Evolutionary conservation across 495 filamentous ascomycete genomes (phyloP), one percentile per base, ranked within the genome.

Genomic region (Trichoderma parareesei): DNA sequence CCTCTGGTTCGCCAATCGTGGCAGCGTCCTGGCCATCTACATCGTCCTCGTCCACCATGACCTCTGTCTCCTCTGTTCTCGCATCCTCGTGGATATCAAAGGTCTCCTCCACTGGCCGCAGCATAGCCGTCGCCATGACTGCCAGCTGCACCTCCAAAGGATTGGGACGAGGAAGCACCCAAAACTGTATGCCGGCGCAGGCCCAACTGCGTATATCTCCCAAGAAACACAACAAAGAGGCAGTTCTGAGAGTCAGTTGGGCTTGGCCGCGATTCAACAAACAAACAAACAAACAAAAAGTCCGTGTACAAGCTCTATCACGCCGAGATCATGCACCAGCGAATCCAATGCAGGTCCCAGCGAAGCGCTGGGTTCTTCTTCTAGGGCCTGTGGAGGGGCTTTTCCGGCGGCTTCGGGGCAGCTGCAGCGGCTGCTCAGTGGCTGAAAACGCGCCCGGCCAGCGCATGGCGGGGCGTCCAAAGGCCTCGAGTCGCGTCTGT

Each of bases 81-180:
- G 67, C 69, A 67, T 77, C 74, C 41, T 79, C 74, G 64, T 80
- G 78, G 38, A 78, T 79, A 5, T 68, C 68, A 63, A 81, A 79
- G 4, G 73, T 66, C 43, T 75, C 69, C 62, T 74, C 71, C 4
- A 61, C 27, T 16, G 60, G 60, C 38, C 41, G 60, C 4, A 33
- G 40, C 42, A 37, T 44, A 33, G 40, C 41, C 5, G 53, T 27
- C 18, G 64, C 64, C 64, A 65, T 65, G 40, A 55, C 55, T 2
- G 55, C 38, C 33, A 20, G 37, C 16, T 48, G 20, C n/a, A 6
- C 5, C 33, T 42, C 11, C 41, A 37, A 16, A 13, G 20, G 49
- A 38, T 37, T 38, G 38, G 42, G 37, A 5, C 2, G 16, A 8
- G 8, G 14, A 48, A 63, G 61, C 27, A n/a, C 35, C 27, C 27